Evolutionary conservation across 2,329 filamentous ascomycete genomes (phyloP), one percentile per base, ranked within the genome.

Genomic region (Diplocarpon rosae): DNA sequence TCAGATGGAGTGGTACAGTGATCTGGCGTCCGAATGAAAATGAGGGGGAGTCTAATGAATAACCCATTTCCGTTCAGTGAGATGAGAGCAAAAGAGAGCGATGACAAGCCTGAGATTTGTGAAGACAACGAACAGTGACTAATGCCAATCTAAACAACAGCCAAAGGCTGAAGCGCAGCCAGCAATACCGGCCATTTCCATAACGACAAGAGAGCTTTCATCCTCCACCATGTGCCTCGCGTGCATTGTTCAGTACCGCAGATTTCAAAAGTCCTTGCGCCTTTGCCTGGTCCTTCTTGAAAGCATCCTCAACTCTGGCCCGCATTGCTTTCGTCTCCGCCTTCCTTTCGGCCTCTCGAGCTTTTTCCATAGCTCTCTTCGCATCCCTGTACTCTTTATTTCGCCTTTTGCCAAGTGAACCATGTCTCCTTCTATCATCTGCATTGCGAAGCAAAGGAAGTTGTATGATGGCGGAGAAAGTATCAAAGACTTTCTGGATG

Each of bases 381-480:
- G 57, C 57, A 35, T 69, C 55, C 27, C 52, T 47, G 44, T 52
- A 71, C 50, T 70, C 65, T 46, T 62, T 66, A 48, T 69, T 59
- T 29, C 67, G 59, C 15, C 59, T 57, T 7, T 63, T 67, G 4
- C 62, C 69, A 27, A 70, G 55, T 33, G 58, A 63, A 5, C 67
- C 68, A 37, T 66, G 58, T 43, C 65, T 58, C 32, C 65, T 63
- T 45, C 67, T 63, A 50, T 71, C 69, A 1, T 64, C 66, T 6
- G 67, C 64, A 48, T 66, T 67, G 7, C 68, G 64, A 12, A 72
- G 59, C 31, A 72, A 59, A 1, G 70, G 70, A 4, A 73, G 61
- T 48, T 71, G 66, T 11, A 73, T 65, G 41, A 72, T 65, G 39
- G 68, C 69, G 0, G 64, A 62, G 46, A 72, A 72, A 13, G 69